These are phyloP conservation scores for Lactarius quietus DNA, from an alignment of 768 basidiomycete species.

Conservation along the genomic window DNA sequence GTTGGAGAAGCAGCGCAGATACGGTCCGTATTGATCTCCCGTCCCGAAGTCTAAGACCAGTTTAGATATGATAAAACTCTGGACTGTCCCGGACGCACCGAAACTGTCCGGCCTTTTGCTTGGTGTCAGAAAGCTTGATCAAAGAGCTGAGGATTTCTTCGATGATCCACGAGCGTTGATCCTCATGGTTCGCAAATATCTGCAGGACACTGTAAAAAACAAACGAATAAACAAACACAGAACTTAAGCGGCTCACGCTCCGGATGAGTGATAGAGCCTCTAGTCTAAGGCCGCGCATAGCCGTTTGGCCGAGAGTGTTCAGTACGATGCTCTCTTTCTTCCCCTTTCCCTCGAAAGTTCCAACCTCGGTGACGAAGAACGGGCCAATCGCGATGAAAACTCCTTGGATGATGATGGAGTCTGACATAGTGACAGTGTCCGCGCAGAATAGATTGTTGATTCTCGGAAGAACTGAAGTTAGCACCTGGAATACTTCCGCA, in stretches of 20 bases:
- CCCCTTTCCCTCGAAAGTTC: conserved; percentile 51
- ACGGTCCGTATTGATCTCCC: conserved; percentile 91
- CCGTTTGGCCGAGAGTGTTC: conserved; percentile 68
- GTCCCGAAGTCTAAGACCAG: conserved; percentile 67
- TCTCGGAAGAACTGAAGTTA: conserved; percentile 67
- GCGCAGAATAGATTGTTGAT: conserved; percentile 72
- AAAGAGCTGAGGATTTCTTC: conserved; percentile 91
- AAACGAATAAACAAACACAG: neutral
- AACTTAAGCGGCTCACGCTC: conserved; percentile 51
- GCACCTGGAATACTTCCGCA: conserved; percentile 67
- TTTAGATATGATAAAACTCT: conserved; percentile 9
- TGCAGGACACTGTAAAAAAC: conserved; percentile 34
- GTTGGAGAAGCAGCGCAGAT: conserved; percentile 87
- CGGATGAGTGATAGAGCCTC: conserved; percentile 83
- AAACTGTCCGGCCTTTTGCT: conserved; percentile 88
- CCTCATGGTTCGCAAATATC: conserved; percentile 90
- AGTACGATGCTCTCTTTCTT: conserved; percentile 59
- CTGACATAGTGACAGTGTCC: conserved; percentile 77
- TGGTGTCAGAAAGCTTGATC: conserved; percentile 85
- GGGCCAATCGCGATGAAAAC: conserved; percentile 94
- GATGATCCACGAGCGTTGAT: conserved; percentile 95
- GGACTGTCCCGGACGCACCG: conserved; percentile 45
- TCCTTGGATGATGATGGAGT: conserved; percentile 85
- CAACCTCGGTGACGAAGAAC: conserved; percentile 81
- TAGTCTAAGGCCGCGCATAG: conserved; percentile 76